Conservation (phyloP, 176 grass and related monocot genomes). For the Rhynchospora pubera region DNA sequence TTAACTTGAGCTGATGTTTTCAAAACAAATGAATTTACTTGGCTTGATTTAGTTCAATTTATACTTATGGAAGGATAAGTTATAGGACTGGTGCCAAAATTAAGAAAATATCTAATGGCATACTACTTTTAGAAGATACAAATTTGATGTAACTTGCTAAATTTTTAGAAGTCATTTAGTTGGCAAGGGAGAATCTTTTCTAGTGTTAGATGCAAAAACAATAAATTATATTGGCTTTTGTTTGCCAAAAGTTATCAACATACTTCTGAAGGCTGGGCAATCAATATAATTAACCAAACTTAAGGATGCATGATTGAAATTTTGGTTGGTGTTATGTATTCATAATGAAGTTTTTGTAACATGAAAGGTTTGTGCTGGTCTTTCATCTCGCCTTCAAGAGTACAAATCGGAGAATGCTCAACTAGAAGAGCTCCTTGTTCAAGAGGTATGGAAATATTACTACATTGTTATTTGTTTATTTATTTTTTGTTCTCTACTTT, state of each 20-base stretch:
- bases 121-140: background rate
- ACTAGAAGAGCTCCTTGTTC: conserved; percentile 91
- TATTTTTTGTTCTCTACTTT: conserved; percentile 11
- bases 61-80: background rate
- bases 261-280: background rate
- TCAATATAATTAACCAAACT: background rate
- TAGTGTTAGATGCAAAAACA: background rate
- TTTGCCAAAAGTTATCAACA: background rate
- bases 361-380: conserved; percentile 85
- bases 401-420: conserved; percentile 98
- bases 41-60: background rate
- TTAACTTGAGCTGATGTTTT: background rate
- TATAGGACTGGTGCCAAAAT: background rate
- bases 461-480: background rate
- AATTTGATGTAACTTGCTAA: background rate
- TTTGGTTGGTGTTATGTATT: background rate
- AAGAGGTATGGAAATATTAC: conserved; percentile 48
- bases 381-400: conserved; percentile 95
- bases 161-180: background rate
- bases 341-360: conserved; percentile 21
- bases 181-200: background rate
- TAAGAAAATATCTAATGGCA: background rate
- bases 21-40: background rate
- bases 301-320: conserved; percentile 7
- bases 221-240: background rate